Conservation (phyloP, 176 grass and related monocot genomes). For the Oryza officinalis region DNA sequence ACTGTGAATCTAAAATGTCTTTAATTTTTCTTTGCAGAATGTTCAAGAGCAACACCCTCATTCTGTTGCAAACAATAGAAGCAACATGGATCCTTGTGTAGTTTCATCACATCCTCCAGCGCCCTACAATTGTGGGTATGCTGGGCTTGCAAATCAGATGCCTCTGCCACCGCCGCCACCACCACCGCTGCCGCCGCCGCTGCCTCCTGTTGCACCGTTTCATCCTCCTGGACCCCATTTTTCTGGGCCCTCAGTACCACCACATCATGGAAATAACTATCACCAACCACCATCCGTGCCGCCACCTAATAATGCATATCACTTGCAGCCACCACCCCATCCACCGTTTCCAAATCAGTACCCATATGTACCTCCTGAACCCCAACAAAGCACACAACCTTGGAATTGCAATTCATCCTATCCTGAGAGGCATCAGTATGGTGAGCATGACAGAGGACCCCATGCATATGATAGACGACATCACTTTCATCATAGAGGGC, state of each 20-base stretch:
- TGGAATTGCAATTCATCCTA: constrained; percentile 52
- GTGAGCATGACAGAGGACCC: constrained; percentile 57
- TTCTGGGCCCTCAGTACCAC: constrained; percentile 39
- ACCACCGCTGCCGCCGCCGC: constrained; percentile 17
- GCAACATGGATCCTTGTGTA: constrained; percentile 46
- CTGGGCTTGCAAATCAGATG: constrained; percentile 58
- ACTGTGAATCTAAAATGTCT: constrained; percentile 9
- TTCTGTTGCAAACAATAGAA: constrained; percentile 40
- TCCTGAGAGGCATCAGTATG: constrained; percentile 56
- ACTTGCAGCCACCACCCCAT: constrained; percentile 63
- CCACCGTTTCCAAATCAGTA: constrained; percentile 65
- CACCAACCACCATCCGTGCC: constrained; percentile 51
- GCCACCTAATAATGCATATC: constrained; percentile 65
- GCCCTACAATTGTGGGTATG: constrained; percentile 60
- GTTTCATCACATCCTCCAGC: constrained; percentile 45
- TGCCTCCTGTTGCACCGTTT: constrained; percentile 27
- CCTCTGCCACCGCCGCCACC: constrained; percentile 46
- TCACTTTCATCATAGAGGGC: constrained; percentile 49
- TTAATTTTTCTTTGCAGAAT: constrained; percentile 60
- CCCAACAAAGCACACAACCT: constrained; percentile 55
- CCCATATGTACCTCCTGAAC: constrained; percentile 63
- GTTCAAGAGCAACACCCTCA: constrained; percentile 61
- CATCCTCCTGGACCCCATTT: constrained; percentile 45
- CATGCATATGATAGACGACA: constrained; percentile 43
- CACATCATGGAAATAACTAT: constrained; percentile 73